These are phyloP conservation scores for Fusarium gaditjirri DNA, from an alignment of 2,329 filamentous ascomycete genomes.

Conservation along the genomic window DNA sequence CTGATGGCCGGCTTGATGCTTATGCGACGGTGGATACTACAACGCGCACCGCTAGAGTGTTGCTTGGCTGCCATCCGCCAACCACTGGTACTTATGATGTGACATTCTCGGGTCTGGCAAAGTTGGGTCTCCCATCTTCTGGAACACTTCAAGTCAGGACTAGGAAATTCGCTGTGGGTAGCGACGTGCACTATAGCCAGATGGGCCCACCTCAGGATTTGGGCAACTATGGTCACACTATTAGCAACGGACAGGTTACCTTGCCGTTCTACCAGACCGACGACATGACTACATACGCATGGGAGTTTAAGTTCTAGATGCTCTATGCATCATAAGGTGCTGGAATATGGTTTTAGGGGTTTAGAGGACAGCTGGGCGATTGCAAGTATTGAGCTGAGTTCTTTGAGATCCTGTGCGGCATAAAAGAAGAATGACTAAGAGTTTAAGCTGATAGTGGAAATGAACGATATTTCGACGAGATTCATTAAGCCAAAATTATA, in stretches of 20 bases:
- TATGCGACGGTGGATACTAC: not conserved
- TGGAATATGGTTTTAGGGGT: not conserved
- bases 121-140: not conserved
- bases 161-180: not conserved
- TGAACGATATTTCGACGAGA: no score
- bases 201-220: not conserved
- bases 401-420: no score
- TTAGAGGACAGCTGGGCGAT: no score
- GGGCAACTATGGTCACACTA: not conserved
- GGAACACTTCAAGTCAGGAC: not conserved
- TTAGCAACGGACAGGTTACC: not conserved
- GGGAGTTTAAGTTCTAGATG: not conserved
- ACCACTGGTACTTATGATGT: not conserved
- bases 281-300: not conserved
- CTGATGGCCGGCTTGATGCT: not conserved
- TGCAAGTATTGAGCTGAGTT: no score
- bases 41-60: not conserved
- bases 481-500: no score
- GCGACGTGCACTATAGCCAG: not conserved
- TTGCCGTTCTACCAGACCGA: not conserved
- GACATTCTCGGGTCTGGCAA: not conserved
- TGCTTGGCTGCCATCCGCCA: not conserved
- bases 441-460: no score
- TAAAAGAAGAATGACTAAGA: no score
- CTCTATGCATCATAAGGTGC: rapidly evolving